Percentiles rank a stretch among this genome's conserved stretches.
Conservation (phyloP, 1,139 yeast genomes). For the Saccharomycopsis hybrid region DNA sequence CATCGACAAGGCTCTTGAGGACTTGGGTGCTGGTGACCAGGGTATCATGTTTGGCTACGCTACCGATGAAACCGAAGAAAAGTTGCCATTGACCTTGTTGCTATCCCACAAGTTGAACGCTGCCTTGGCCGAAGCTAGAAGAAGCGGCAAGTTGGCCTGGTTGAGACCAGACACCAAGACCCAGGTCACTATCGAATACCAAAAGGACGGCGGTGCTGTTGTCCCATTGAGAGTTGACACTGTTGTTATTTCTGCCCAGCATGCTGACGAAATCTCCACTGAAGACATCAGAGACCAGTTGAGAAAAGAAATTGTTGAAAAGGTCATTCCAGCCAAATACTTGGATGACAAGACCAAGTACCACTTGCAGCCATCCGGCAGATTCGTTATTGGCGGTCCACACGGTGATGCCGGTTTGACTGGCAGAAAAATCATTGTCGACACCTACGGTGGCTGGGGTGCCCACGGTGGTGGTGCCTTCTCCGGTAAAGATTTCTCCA, state of each 20-base stretch:
- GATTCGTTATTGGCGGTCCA: constrained; percentile 99
- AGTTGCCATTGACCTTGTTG: constrained; percentile 89
- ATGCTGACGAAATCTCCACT: constrained; percentile 90
- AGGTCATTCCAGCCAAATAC: constrained; percentile 85
- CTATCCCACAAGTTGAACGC: constrained; percentile 95
- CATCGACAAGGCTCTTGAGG: constrained; percentile 93
- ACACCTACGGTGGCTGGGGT: constrained; percentile 99
- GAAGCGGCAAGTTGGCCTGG: constrained; percentile 92
- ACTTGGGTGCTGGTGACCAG: constrained; percentile 99
- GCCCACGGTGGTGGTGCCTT: constrained; percentile 99
- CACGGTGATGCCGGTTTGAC: constrained; percentile 99
- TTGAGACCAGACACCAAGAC: constrained; percentile 99
- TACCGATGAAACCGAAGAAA: constrained; percentile 97
- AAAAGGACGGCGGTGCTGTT: constrained; percentile 90
- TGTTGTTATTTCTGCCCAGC: constrained; percentile 95
- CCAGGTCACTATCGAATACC: constrained; percentile 96
- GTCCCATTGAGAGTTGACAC: constrained; percentile 96
- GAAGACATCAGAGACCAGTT: constrained; percentile 82
- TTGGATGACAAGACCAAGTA: constrained; percentile 92
- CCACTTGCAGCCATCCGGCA: constrained; percentile 99
- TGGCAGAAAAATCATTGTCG: constrained; percentile 99
- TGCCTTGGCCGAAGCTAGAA: constrained; percentile 96
- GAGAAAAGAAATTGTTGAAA: constrained; percentile 72
- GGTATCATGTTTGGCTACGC: constrained; percentile 99
- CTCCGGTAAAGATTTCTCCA: constrained; percentile 99